These are phyloP conservation scores for Yamadazyma triangularis DNA, from an alignment of 1,139 yeast genomes.

Conservation along the genomic window DNA sequence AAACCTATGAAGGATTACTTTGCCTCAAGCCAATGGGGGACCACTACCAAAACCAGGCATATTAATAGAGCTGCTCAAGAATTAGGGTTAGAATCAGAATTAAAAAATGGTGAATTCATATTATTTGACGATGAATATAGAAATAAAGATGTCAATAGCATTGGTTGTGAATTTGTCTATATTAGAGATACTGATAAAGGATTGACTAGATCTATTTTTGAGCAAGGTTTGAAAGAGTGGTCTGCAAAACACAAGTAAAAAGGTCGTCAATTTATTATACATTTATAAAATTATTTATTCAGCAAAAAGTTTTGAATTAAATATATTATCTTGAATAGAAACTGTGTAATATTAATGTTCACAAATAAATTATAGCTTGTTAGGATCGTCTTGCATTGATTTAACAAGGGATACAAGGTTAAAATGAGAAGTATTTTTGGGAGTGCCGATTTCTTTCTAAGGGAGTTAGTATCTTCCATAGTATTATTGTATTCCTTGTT, in stretches of 20 bases:
- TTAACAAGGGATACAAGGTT: slow-evolving; percentile 47
- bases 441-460: slow-evolving; percentile 45
- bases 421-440: slow-evolving; percentile 43
- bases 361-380: slow-evolving; percentile 15
- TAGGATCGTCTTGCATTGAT: slow-evolving; percentile 31
- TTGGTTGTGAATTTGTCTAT: slow-evolving; percentile 59
- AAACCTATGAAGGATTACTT: slow-evolving; percentile 46
- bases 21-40: slow-evolving; percentile 61
- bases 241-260: slow-evolving; percentile 1
- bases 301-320: slow-evolving; percentile 4
- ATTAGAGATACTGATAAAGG: slow-evolving; percentile 45
- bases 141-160: slow-evolving; percentile 57
- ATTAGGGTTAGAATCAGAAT: slow-evolving; percentile 33
- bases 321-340: slow-evolving; percentile 7
- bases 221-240: slow-evolving; percentile 29
- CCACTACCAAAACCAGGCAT: slow-evolving; percentile 59
- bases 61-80: slow-evolving; percentile 44
- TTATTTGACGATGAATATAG: slow-evolving; percentile 69
- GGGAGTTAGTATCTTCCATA: slow-evolving; percentile 23
- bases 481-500: not conserved
- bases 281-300: slow-evolving; percentile 1
- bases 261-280: slow-evolving; percentile 1
- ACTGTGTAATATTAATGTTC: slow-evolving; percentile 19
- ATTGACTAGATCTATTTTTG: slow-evolving; percentile 44
- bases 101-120: slow-evolving; percentile 48